phyloP scores from a whole-genome alignment of 2,329 filamentous ascomycete species.

The Clonostachys chloroleuca region DNA sequence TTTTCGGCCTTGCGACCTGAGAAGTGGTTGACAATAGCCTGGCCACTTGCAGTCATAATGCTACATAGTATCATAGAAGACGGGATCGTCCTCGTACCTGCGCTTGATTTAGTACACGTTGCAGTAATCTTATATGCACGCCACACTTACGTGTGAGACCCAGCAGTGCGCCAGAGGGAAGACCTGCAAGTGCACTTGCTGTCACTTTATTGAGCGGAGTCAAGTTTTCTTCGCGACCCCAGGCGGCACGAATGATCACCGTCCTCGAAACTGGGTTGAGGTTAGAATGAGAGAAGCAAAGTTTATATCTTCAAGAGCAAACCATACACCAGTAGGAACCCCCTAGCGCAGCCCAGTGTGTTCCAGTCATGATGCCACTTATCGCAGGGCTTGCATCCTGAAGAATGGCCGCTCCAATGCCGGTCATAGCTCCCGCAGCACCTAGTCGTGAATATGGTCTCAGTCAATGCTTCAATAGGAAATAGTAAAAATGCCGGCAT shows the following conservation, averaged over 20 bases:
- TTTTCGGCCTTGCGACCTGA: slow-evolving; percentile 21
- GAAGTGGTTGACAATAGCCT: slow-evolving; percentile 26
- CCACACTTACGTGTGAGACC: neutral
- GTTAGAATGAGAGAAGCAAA: slow-evolving; percentile 2
- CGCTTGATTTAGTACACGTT: too few relatives aligned
- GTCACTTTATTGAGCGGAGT: slow-evolving; percentile 55
- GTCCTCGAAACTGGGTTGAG: slow-evolving; percentile 38
- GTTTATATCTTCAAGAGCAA: neutral
- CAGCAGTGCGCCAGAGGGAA: slow-evolving; percentile 2
- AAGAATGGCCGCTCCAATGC: slow-evolving; percentile 68
- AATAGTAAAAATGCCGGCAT: neutral
- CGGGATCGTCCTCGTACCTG: neutral
- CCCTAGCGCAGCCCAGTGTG: slow-evolving; percentile 79
- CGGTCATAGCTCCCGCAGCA: slow-evolving; percentile 55
- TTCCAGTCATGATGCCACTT: slow-evolving; percentile 67
- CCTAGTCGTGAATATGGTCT: slow-evolving; percentile 34
- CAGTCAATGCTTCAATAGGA: slow-evolving; percentile 5
- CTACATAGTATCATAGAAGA: slow-evolving; percentile 39
- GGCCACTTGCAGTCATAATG: slow-evolving; percentile 30
- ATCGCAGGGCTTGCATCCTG: slow-evolving; percentile 62
- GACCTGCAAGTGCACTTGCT: slow-evolving; percentile 68
- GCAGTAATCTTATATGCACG: too few relatives aligned
- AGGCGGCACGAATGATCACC: slow-evolving; percentile 35
- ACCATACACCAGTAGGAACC: slow-evolving; percentile 69
- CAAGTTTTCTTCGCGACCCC: slow-evolving; percentile 46